Conservation (phyloP, 441 rosid genomes). For the Omphalea diandra region DNA sequence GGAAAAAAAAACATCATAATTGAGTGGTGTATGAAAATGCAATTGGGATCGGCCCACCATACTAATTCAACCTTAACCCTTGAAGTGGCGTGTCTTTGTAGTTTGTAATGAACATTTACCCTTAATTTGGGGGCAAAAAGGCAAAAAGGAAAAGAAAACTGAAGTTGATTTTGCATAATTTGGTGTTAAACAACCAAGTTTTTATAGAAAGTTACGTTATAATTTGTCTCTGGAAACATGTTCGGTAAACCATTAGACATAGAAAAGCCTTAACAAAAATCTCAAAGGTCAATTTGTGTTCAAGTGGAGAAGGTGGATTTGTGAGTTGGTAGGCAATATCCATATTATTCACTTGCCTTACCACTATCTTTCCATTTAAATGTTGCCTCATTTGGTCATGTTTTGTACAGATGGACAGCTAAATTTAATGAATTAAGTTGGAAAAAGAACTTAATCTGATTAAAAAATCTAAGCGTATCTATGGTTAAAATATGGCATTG, state of each 20-base stretch:
- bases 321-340: conserved; percentile 35
- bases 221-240: conserved; percentile 5
- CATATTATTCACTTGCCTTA: conserved; percentile 24
- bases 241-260: conserved; percentile 27
- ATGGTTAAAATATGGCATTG: neutral
- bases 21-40: neutral
- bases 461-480: neutral
- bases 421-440: neutral
- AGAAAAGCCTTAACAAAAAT: conserved; percentile 14
- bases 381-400: neutral
- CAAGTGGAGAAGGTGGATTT: conserved; percentile 38
- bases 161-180: conserved; percentile 3
- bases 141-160: neutral
- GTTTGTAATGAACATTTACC: conserved; percentile 2
- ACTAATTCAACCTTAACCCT: neutral
- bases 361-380: conserved; percentile 8
- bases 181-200: conserved; percentile 14
- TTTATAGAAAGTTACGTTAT: neutral
- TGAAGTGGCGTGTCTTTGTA: neutral
- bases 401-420: conserved; percentile 13
- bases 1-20: neutral
- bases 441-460: neutral
- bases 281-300: conserved; percentile 20
- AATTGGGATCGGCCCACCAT: neutral
- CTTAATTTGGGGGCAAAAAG: neutral